Evolutionary conservation across 2,329 filamentous ascomycete genomes (phyloP), one percentile per base, ranked within the genome.

Genomic region (Didymella sp.): DNA sequence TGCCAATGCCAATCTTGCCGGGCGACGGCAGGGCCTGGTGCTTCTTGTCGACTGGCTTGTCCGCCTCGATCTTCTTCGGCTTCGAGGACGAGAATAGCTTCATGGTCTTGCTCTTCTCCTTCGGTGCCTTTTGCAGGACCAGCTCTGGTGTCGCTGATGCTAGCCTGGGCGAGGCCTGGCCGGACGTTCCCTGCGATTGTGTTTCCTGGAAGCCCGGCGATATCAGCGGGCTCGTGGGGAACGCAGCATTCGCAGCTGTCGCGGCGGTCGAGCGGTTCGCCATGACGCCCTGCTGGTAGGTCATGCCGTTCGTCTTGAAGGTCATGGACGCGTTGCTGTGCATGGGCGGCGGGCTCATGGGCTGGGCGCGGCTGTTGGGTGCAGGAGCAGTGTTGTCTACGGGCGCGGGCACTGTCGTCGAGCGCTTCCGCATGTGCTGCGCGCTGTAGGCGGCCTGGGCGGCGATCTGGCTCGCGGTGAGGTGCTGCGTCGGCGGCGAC

Each of bases 31-130:
- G 74, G 1, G 87, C 84, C 63, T 89, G 88, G 17, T 88, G 82
- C 68, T 86, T 88, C 63, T 73, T 77, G 46, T 78, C 77, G 6
- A 81, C 64, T 31, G 86, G 84, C 72, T 89, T 91, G n/a, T 83
- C 84, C 55, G 87, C 86, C 47, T 85, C 84, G 66, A 92, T 90
- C 76, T 89, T 92, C 69, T 89, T 89, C 0, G 89, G 89, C 47
- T 90, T 85, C 6, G 38, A 41, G 50, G 67, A 57, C 6, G 88
- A 91, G 72, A 93, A 93, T 25, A 94, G 81, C 79, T 94, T 94
- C 73, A 91, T 89, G 73, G 91, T 89, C 77, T 92, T 92, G 59
- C 87, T 87, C 75, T 91, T 90, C 22, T 91, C 88, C 25, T 84
- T 80, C 66, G 85, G 85, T 21, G 76, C 77, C 67, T 87, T 87